Base-by-base conservation (phyloP, 495 filamentous ascomycete genomes). In the Penicilliopsis zonata region DNA sequence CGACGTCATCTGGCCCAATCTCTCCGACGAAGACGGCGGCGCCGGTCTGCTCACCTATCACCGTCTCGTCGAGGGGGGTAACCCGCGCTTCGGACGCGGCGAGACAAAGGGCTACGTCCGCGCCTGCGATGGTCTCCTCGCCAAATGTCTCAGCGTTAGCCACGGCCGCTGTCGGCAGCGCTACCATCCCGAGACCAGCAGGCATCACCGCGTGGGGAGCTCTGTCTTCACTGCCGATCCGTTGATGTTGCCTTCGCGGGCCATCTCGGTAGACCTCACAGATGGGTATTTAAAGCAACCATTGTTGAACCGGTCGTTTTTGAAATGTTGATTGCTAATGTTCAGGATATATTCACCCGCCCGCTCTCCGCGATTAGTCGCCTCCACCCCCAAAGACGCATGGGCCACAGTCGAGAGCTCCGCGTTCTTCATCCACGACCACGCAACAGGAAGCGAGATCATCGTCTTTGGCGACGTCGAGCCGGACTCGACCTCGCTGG, bases 381-480 rank as follows among this genome's bases (percentile, higher is more conserved):
- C 33, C 29, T 44, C 33, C 38, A 46, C 20, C 36, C 41, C 26
- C 13, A 52, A 41, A 25, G 52, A 52, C 18, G 40, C 46, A 31
- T 44, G 41, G 68, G 67, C 38, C 49, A 61, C 50, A 43, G 28
- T 87, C 28, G 86, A 98, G 50, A 87, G 80, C 49, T 85, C 84
- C 2, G 90, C 82, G 1, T 98, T 82, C 52, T 95, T 98, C 55
- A 74, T 98, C 38, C 80, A 82, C 10, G 77, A 86, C 33, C 62
- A 76, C 12, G 37, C 53, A 1, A 78, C 73, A 0, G 72, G 76
- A 2, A 63, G 64, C 25, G 86, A 94, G 57, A 70, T 95, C 15
- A 72, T 98, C 27, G 78, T 98, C 35, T 96, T 94, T 49, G 90
- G 90, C 24, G 90, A 98, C 44, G 78, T 96, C 21, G 90, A 98